phyloP scores from a whole-genome alignment of 1,284 basidiomycete genomes.

The Sparassis latifolia region DNA sequence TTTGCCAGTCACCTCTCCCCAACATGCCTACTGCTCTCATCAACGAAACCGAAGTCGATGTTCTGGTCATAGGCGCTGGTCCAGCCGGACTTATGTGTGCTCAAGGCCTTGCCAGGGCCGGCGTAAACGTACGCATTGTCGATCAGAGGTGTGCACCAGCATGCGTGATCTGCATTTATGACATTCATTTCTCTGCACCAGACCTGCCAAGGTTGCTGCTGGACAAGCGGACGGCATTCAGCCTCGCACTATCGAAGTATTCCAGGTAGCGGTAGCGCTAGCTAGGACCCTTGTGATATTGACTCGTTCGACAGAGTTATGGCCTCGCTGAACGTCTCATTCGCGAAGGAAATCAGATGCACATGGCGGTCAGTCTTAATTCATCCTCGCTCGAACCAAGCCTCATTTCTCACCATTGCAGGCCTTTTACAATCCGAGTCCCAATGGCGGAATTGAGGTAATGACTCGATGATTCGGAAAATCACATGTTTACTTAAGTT shows the following conservation, averaged over 20 bases:
- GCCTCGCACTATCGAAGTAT: conserved; percentile 70
- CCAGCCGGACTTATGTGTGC: conserved; percentile 59
- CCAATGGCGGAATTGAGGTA: conserved; percentile 56
- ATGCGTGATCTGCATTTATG: neutral
- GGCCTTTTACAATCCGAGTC: conserved; percentile 69
- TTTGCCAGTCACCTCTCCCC: neutral
- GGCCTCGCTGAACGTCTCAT: conserved; percentile 61
- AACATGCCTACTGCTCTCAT: conserved; percentile 11
- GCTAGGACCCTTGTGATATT: neutral
- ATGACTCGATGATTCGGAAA: conserved; percentile 4
- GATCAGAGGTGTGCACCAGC: conserved; percentile 46
- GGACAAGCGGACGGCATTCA: conserved; percentile 81
- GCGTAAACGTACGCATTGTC: conserved; percentile 58
- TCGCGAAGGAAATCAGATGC: conserved; percentile 61
- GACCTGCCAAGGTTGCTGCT: conserved; percentile 48
- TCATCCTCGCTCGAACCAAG: neutral
- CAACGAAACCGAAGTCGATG: conserved; percentile 39
- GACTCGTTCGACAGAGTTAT: conserved; percentile 46
- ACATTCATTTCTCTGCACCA: conserved; percentile 17
- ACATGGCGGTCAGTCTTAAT: conserved; percentile 46
- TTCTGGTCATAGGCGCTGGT: conserved; percentile 53
- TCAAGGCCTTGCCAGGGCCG: conserved; percentile 54
- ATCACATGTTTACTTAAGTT: neutral
- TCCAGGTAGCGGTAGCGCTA: conserved; percentile 41
- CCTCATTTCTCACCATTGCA: conserved; percentile 18